A percentile compares a stretch with the other conserved stretches of the same genome.
Conservation (phyloP, 1,284 basidiomycete species). For the Sanghuangporus weigelae region DNA sequence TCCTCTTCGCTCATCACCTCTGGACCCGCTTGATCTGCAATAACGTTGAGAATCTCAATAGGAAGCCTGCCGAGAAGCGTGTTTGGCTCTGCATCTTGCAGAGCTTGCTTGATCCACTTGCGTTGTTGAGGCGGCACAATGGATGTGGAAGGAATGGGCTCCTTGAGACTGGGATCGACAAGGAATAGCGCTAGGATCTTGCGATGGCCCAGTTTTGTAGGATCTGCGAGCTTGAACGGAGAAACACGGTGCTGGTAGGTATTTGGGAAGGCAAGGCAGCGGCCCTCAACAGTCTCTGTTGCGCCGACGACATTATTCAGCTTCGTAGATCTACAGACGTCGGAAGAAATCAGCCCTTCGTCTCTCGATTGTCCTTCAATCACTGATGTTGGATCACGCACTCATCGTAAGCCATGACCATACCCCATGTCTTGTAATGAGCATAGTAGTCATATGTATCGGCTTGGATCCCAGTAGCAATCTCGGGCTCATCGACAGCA, state of each 20-base stretch:
- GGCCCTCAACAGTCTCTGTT: constrained; percentile 31
- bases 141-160: constrained; percentile 34
- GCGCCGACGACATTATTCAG: constrained; percentile 30
- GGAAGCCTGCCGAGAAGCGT: not conserved
- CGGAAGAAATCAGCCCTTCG: not conserved
- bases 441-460: constrained; percentile 23
- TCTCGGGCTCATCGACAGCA: constrained; percentile 32
- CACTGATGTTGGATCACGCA: not conserved
- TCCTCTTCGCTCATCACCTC: not conserved
- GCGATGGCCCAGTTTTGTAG: constrained; percentile 38
- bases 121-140: constrained; percentile 42
- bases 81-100: constrained; percentile 17
- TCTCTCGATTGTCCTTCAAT: not conserved
- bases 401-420: not conserved
- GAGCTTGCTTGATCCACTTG: constrained; percentile 34
- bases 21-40: not conserved
- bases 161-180: constrained; percentile 38
- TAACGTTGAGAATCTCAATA: not conserved
- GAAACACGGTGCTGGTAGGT: constrained; percentile 40
- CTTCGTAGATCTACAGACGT: not conserved
- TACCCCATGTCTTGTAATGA: constrained; percentile 10
- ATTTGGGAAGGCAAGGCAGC: constrained; percentile 41
- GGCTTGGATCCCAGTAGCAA: not conserved
- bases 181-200: constrained; percentile 48
- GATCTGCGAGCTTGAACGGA: constrained; percentile 37